Base-by-base conservation (phyloP, 306 rosid species). In the Quercus alba region DNA sequence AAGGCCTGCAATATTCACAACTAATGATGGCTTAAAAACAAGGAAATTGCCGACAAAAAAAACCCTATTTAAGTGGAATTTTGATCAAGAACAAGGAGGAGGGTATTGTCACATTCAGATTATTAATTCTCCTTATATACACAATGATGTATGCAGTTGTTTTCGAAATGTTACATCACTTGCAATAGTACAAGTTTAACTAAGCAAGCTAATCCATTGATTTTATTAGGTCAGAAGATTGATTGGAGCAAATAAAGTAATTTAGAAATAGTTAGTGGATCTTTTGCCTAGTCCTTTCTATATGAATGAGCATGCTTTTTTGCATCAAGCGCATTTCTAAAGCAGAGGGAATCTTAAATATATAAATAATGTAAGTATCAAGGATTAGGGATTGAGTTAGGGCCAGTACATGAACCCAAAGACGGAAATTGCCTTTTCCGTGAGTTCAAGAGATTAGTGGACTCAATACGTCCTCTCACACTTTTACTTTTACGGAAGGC, bases 391-490 rank as follows among this genome's bases (percentile, higher is more conserved):
- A 52, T 64, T 19, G 33, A 78, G 83, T 86, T 77, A 86, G 79
- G 73, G 68, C 49, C 76, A 75, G 15, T n/a, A 21, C 75, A 67
- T 63, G n/a, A 74, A 74, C 75, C 76, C 85, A 38, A 83, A 80
- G 86, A 83, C 86, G 81, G 82, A 85, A 83, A 81, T 68, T 81
- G 81, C 79, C 77, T 82, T 84, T 84, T 79, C 81, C 30, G 68
- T 51, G 72, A 56, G 73, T 69, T 71, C 11, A 54, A 54, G 59
- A 35, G 78, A 62, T 28, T 80, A 49, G 66, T 67, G 73, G 72
- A 69, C 66, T 74, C 83, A 73, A 78, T 76, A 80, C 84, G 49
- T 82, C 67, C 89, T 75, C 82, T 84, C 73, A 31, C 46, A 59
- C 72, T 59, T 30, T 35, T 31, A 58, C 73, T 56, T 74, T 14